phyloP scores from a whole-genome alignment of 176 grass and related monocot genomes.

The Triticum dicoccoides region DNA sequence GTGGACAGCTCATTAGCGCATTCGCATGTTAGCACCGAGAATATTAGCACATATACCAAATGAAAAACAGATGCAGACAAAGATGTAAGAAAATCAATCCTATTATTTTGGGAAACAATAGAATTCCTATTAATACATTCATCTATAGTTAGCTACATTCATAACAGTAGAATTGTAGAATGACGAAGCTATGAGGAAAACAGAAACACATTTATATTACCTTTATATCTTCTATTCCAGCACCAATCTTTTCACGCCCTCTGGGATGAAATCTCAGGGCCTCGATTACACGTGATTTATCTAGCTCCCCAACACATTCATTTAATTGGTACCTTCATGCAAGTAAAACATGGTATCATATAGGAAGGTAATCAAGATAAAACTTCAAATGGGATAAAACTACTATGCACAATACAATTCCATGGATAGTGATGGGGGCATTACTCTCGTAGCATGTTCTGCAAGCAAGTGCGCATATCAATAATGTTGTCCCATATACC shows the following conservation, averaged over 20 bases:
- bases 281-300: conserved; percentile 57
- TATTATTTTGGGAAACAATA: background rate
- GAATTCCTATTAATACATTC: background rate
- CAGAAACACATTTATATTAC: conserved; percentile 21
- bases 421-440: conserved; percentile 21
- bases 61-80: conserved; percentile 1
- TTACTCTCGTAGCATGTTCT: conserved; percentile 75
- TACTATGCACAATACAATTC: conserved; percentile 5
- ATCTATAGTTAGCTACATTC: background rate
- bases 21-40: background rate
- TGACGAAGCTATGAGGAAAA: background rate
- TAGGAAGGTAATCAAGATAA: conserved; percentile 26
- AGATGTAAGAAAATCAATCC: background rate
- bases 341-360: conserved; percentile 25
- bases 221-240: conserved; percentile 44
- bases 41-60: background rate
- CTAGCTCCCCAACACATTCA: conserved; percentile 44
- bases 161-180: background rate
- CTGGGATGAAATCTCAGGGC: conserved; percentile 62
- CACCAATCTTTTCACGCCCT: conserved; percentile 35
- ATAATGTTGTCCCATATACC: conserved; percentile 68
- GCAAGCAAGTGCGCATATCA: conserved; percentile 71
- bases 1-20: background rate
- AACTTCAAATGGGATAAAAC: background rate
- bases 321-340: conserved; percentile 62